Evolutionary conservation across 768 basidiomycete genomes (phyloP).

Genomic region (Clathrus columnatus): DNA sequence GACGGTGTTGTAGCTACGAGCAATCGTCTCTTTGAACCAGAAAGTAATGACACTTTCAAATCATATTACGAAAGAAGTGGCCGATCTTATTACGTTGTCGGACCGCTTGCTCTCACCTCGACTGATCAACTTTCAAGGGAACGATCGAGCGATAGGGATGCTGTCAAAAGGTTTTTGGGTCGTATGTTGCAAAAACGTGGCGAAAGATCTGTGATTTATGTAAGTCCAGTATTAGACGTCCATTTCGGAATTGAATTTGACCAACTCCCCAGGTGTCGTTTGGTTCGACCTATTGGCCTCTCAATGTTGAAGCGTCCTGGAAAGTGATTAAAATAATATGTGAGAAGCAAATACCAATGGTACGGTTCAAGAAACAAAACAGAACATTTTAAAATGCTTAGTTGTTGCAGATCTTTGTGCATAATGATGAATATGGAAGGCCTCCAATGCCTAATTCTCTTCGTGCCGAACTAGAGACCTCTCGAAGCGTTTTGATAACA

Average conservation of each 20-base stretch:
- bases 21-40: constrained; percentile 13
- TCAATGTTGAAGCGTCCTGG: constrained; percentile 14
- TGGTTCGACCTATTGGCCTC: constrained; percentile 17
- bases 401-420: constrained; percentile 18
- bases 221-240: constrained; percentile 5
- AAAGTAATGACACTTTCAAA: constrained; percentile 1
- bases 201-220: constrained; percentile 17
- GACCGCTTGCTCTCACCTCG: constrained; percentile 12
- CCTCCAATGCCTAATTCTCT: constrained; percentile 16
- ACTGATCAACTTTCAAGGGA: constrained; percentile 2
- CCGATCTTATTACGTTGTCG: constrained; percentile 10
- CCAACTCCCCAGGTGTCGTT: constrained; percentile 16
- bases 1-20: constrained; percentile 15
- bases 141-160: constrained; percentile 6
- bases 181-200: constrained; percentile 10
- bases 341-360: constrained; percentile 17
- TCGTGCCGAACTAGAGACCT: constrained; percentile 11
- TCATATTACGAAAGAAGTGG: constrained; percentile 10
- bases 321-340: constrained; percentile 16
- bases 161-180: constrained; percentile 15
- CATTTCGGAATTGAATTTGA: background rate
- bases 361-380: constrained; percentile 4
- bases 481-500: constrained; percentile 16
- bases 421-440: constrained; percentile 12
- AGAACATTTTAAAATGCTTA: background rate